Conservation (phyloP, 768 basidiomycete species). For the Boletus vinaceobasis region DNA sequence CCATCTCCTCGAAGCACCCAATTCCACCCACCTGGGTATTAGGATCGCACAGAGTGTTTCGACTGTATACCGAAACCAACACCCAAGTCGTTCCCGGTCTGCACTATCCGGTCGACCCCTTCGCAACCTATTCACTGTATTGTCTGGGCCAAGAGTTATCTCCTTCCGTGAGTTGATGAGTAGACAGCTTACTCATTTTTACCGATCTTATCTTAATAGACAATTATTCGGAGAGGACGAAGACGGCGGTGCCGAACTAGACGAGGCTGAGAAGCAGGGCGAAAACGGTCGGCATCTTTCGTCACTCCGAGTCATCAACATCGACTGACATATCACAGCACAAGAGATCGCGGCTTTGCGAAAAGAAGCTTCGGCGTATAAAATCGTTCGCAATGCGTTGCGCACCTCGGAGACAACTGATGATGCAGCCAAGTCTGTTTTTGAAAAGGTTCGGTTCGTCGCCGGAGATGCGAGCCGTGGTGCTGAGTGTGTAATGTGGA, state of each 20-base stretch:
- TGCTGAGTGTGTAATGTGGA: not conserved
- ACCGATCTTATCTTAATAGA: conserved; percentile 37
- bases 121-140: conserved; percentile 98
- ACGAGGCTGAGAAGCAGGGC: conserved; percentile 88
- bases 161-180: conserved; percentile 66
- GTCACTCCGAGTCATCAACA: not conserved
- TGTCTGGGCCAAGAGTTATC: conserved; percentile 97
- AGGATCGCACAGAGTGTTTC: conserved; percentile 93
- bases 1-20: conserved; percentile 1
- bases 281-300: conserved; percentile 69
- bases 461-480: not conserved
- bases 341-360: conserved; percentile 88
- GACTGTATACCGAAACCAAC: conserved; percentile 93
- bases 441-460: conserved; percentile 67
- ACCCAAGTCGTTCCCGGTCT: conserved; percentile 94
- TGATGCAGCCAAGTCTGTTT: conserved; percentile 66
- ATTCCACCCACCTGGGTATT: not conserved
- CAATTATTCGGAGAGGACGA: conserved; percentile 95
- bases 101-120: conserved; percentile 95
- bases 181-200: not conserved
- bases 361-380: conserved; percentile 87
- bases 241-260: conserved; percentile 75
- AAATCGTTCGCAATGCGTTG: conserved; percentile 70
- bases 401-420: conserved; percentile 37
- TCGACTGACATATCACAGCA: conserved; percentile 41